Base-by-base conservation (phyloP, 768 basidiomycete species). In the Naematelia aurantialba region DNA sequence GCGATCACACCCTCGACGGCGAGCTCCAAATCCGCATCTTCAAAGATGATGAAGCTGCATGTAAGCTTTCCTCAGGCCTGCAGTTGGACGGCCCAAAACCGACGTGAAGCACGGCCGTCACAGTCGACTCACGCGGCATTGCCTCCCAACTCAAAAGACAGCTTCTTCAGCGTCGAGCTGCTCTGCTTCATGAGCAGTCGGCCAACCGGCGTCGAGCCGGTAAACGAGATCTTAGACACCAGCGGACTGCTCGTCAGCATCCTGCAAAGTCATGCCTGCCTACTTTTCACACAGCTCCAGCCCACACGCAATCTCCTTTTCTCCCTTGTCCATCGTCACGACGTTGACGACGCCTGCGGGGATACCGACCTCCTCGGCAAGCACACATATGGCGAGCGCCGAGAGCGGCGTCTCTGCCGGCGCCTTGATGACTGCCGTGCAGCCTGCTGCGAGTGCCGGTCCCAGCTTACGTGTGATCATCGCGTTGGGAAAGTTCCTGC, bases 111-210 rank as follows among this genome's bases (percentile, higher is more conserved):
- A n/a, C n/a, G n/a, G n/a, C n/a, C n/a, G n/a, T n/a, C n/a, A n/a
- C n/a, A n/a, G n/a, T n/a, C n/a, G n/a, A n/a, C n/a, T n/a, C n/a
- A n/a, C 55, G 60, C 47, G 10, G 67, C 68, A 26, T 67, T 66
- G 5, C 68, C 68, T 22, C 68, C 68, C 27, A 69, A 60, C 58
- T 69, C 68, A 30, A 69, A 63, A n/a, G 65, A 66, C 52, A 66
- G 60, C 57, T 68, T 68, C 62, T 69, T 69, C 34, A 69, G 59
- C 14, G 68, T 69, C 14, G 52, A 55, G 24, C 51, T 56, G 25
- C 62, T 49, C 53, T 69, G 68, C 51, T 59, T 66, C 68, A 69
- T 69, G 30, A 69, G 45, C 5, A 69, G 61, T 58, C 60, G 51
- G 12, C 68, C 68, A 30, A 69, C 68, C 2, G 68, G 66, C 1